Evolutionary conservation across 2,329 filamentous ascomycete genomes (phyloP).

Genomic region (Aspergillus transmontanensis): DNA sequence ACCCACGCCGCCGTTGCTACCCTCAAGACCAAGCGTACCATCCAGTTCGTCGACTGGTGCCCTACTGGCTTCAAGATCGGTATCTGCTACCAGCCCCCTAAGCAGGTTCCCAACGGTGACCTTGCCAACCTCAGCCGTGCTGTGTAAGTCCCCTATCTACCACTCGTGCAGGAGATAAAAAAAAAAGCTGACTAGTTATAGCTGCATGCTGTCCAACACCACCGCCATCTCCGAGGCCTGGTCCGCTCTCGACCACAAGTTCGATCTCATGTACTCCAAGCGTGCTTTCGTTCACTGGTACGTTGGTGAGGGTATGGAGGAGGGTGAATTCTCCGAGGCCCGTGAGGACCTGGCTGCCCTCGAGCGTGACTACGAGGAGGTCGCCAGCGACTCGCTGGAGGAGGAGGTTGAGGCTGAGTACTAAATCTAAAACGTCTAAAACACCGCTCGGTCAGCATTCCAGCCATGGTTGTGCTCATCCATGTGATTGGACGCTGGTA

Average conservation of each 20-base stretch:
- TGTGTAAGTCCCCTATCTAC: slow-evolving; percentile 69
- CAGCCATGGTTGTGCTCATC: slow-evolving; percentile 18
- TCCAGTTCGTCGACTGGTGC: slow-evolving; percentile 99
- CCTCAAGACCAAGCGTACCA: slow-evolving; percentile 98
- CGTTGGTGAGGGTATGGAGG: slow-evolving; percentile 99
- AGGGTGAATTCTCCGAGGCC: slow-evolving; percentile 99
- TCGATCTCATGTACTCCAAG: slow-evolving; percentile 99
- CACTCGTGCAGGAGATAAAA: neutral
- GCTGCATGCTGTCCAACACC: slow-evolving; percentile 93
- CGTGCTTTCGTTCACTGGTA: slow-evolving; percentile 99
- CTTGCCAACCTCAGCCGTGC: slow-evolving; percentile 97
- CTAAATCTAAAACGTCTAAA: slow-evolving; percentile 52
- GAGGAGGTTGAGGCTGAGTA: slow-evolving; percentile 90
- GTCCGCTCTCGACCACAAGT: slow-evolving; percentile 95
- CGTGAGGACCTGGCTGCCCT: slow-evolving; percentile 97
- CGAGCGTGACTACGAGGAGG: slow-evolving; percentile 98
- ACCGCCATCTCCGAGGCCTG: slow-evolving; percentile 98
- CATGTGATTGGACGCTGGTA: slow-evolving; percentile 18
- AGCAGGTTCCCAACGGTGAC: slow-evolving; percentile 95
- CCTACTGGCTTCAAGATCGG: slow-evolving; percentile 99
- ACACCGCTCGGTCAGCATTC: neutral
- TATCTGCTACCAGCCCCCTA: slow-evolving; percentile 98
- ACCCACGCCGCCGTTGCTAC: slow-evolving; percentile 89
- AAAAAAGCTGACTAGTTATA: slow-evolving; percentile 42
- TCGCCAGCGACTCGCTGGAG: slow-evolving; percentile 90